Conservation (phyloP, 192 early-diverging fungal genomes). For the Backusella morwellensis region DNA sequence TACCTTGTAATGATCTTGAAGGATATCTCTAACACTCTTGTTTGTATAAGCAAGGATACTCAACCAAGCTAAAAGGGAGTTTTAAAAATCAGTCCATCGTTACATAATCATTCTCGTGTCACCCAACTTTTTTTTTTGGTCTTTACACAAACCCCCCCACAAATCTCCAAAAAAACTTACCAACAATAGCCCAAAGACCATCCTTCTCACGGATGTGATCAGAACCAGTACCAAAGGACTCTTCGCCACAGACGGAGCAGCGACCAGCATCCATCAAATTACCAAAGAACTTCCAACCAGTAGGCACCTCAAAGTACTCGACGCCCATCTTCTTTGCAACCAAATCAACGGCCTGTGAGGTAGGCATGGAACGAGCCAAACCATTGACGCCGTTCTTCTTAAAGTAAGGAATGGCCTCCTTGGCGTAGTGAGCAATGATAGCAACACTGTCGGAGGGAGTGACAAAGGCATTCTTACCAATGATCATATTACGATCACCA, state of each 20-base stretch:
- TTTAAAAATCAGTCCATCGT: neutral
- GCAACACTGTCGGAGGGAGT: slow-evolving; percentile 97
- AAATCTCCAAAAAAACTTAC: slow-evolving; percentile 35
- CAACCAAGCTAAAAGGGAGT: slow-evolving; percentile 74
- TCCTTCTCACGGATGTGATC: slow-evolving; percentile 99
- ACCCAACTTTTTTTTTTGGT: neutral
- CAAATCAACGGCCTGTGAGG: slow-evolving; percentile 83
- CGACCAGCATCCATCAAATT: slow-evolving; percentile 97
- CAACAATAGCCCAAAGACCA: slow-evolving; percentile 94
- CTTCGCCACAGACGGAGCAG: slow-evolving; percentile 95
- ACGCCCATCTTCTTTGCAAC: slow-evolving; percentile 84
- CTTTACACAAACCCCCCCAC: neutral
- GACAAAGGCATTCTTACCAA: slow-evolving; percentile 93
- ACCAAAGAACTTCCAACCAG: slow-evolving; percentile 96
- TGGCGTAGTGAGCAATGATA: slow-evolving; percentile 89
- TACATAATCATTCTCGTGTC: neutral
- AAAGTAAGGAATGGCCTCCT: slow-evolving; percentile 90
- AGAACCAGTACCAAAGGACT: slow-evolving; percentile 97
- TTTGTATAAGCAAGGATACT: slow-evolving; percentile 84
- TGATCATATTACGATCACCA: slow-evolving; percentile 98
- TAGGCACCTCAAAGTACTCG: slow-evolving; percentile 86
- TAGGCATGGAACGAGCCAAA: slow-evolving; percentile 96
- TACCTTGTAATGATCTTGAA: slow-evolving; percentile 71
- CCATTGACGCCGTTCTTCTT: slow-evolving; percentile 79
- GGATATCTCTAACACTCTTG: slow-evolving; percentile 75